Evolutionary conservation across 2,329 filamentous ascomycete genomes (phyloP), one percentile per base, ranked within the genome.

Genomic region (Pseudogymnoascus sp.): DNA sequence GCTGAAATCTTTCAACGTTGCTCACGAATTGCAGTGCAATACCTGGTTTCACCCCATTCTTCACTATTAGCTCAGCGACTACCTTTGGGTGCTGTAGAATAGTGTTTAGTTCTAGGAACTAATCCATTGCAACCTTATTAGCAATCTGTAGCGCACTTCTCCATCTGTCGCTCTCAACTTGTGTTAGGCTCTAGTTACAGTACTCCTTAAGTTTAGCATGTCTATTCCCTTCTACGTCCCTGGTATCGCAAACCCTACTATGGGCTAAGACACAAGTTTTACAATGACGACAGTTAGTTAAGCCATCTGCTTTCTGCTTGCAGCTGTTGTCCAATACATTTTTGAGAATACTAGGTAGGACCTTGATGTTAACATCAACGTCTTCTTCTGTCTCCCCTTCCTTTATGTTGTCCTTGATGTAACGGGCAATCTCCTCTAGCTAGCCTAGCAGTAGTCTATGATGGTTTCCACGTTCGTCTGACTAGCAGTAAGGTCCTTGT

Each of bases 331-430:
- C 59, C 17, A 70, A 67, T 67, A 69, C 23, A 37, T 67, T 63
- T 63, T 68, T 46, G 40, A 70, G 35, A 53, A 70, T 68, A 17
- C n/a, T 33, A 26, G 64, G 42, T 65, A 59, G 63, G 61, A 60
- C 23, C 23, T 26, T 26, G 3, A 26, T 26, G 23, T 26, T 26
- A 26, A 5, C 23, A 3, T 26, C 5, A 26, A 26, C 5, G 23
- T n/a, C n/a, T n/a, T 26, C 3, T 5, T 67, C 62, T 23, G 63
- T 68, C 61, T 70, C 64, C n/a, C 66, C 65, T 60, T 66, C 63
- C 50, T 68, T 68, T 46, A 72, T 68, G 15, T 64, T 60, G 7
- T 64, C 67, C 46, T 71, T 69, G 10, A 71, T 70, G 13, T 66
- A 46, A 23, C 46, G 2, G 42, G 61, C 44, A 63, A 67, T 66